These are phyloP conservation scores for Leishmania guyanensis DNA, from an alignment of 208 protist species.

Conservation along the genomic window DNA sequence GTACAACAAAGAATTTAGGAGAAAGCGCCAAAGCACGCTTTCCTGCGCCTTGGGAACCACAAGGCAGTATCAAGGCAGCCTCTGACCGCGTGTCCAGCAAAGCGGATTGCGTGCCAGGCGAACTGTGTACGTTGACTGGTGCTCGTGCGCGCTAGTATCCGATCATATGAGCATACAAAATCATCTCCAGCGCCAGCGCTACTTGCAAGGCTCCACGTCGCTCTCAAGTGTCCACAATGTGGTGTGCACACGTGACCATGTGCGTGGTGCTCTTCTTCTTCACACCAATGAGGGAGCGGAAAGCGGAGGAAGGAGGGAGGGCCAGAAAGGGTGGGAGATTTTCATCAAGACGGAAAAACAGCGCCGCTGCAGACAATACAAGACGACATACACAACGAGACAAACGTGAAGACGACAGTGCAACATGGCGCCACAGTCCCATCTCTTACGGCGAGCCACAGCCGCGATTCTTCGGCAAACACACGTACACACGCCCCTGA, in stretches of 20 bases:
- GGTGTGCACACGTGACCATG: not conserved
- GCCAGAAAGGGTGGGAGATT: too few species aligned
- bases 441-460: too few species aligned
- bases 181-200: not conserved
- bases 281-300: not conserved
- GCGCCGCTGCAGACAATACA: not conserved
- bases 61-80: not conserved
- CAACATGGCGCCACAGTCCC: too few species aligned
- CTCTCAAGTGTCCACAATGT: not conserved
- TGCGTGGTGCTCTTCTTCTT: not conserved
- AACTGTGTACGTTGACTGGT: not conserved
- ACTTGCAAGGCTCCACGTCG: not conserved
- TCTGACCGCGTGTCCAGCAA: not conserved
- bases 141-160: not conserved
- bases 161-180: not conserved
- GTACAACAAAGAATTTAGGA: not conserved
- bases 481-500: not conserved
- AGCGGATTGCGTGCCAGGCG: not conserved
- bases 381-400: not conserved
- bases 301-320: too few species aligned
- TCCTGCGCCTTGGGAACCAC: not conserved
- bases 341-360: not conserved
- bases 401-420: too few species aligned
- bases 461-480: too few species aligned
- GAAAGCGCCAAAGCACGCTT: not conserved